Evolutionary conservation across 2,329 filamentous ascomycete species (phyloP).

Genomic region (Amylocarpus encephaloides): DNA sequence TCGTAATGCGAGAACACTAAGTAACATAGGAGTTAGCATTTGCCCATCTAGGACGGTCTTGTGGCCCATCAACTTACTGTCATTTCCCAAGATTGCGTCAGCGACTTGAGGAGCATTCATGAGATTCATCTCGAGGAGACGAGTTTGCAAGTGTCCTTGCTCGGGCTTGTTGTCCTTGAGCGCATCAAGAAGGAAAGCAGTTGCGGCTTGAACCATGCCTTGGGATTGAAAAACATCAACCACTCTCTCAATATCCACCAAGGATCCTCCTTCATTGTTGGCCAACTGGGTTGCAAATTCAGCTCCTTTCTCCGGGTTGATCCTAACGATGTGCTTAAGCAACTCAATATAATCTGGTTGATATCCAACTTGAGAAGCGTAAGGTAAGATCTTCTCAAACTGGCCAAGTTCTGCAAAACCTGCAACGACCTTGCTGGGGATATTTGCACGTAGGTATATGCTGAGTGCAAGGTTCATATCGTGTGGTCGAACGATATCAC

Average conservation of each 20-base stretch:
- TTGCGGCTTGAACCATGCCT: conserved; percentile 95
- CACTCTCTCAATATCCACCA: conserved; percentile 89
- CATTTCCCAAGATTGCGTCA: conserved; percentile 93
- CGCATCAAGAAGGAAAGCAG: conserved; percentile 94
- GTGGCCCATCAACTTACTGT: too few relatives aligned
- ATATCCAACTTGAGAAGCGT: conserved; percentile 78
- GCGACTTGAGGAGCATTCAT: conserved; percentile 95
- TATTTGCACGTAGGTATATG: conserved; percentile 87
- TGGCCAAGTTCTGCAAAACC: conserved; percentile 92
- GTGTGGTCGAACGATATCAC: conserved; percentile 85
- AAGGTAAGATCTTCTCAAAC: conserved; percentile 94
- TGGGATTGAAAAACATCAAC: conserved; percentile 98
- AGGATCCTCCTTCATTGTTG: conserved; percentile 77
- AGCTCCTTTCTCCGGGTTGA: conserved; percentile 86
- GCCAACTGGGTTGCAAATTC: conserved; percentile 92
- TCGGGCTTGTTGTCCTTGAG: conserved; percentile 93
- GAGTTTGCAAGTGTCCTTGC: conserved; percentile 87
- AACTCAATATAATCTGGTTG: conserved; percentile 92
- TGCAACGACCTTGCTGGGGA: conserved; percentile 89
- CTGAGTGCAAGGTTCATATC: conserved; percentile 81
- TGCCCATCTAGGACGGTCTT: too few relatives aligned
- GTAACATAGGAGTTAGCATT: too few relatives aligned
- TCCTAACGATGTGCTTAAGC: conserved; percentile 83
- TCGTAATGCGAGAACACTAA: conserved; percentile 99
- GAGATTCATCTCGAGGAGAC: conserved; percentile 95